Conservation (phyloP, 2,329 filamentous ascomycete species). For the Diaporthe velutina region DNA sequence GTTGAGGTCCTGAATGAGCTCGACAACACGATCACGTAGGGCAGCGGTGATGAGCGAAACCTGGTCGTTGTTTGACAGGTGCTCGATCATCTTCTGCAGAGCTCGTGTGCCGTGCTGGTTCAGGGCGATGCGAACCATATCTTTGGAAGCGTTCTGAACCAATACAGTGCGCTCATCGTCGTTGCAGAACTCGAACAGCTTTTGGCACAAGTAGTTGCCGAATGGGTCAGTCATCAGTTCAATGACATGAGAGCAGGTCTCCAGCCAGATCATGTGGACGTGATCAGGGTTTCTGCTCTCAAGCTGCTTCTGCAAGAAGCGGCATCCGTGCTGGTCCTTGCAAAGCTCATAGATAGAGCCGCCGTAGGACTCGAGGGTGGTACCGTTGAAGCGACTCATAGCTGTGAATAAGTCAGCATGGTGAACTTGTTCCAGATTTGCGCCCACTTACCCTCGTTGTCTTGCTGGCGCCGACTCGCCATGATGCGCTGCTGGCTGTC, state of each 20-base stretch:
- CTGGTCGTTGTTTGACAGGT: constrained; percentile 87
- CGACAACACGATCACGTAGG: constrained; percentile 85
- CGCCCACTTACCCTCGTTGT: constrained; percentile 72
- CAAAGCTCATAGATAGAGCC: constrained; percentile 91
- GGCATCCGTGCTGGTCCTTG: constrained; percentile 98
- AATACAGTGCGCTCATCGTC: constrained; percentile 94
- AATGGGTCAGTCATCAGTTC: constrained; percentile 99
- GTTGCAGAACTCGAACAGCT: constrained; percentile 94
- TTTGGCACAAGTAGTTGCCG: constrained; percentile 99
- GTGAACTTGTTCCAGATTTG: not conserved
- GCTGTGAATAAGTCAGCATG: constrained; percentile 56
- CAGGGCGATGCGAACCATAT: constrained; percentile 92
- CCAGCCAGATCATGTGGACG: constrained; percentile 92
- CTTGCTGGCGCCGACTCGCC: constrained; percentile 80
- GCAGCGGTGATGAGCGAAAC: constrained; percentile 89
- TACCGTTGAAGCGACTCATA: constrained; percentile 86
- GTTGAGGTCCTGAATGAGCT: constrained; percentile 96
- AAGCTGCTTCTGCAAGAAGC: constrained; percentile 96
- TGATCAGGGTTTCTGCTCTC: constrained; percentile 89
- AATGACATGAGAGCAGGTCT: constrained; percentile 93
- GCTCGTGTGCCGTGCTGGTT: constrained; percentile 98
- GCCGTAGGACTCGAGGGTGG: constrained; percentile 82
- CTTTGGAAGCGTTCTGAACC: constrained; percentile 88
- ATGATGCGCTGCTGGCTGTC: constrained; percentile 84
- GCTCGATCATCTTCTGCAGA: constrained; percentile 98